phyloP scores from a whole-genome alignment of 2,329 filamentous ascomycete genomes.

The Talaromyces marneffei region DNA sequence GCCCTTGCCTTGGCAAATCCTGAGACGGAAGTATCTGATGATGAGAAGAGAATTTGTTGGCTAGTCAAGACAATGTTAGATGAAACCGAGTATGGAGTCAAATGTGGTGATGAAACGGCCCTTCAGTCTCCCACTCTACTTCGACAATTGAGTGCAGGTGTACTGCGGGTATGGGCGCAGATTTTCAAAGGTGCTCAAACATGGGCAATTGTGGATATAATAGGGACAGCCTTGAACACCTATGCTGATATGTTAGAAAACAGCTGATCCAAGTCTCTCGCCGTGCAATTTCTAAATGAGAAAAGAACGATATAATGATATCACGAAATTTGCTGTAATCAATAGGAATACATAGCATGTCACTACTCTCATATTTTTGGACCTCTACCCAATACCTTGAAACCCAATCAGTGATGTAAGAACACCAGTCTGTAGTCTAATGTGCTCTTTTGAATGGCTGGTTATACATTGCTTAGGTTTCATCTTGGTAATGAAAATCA shows the following conservation, averaged over 20 bases:
- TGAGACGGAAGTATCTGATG: slow-evolving; percentile 32
- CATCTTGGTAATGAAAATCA: slow-evolving; percentile 14
- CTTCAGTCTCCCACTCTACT: slow-evolving; percentile 26
- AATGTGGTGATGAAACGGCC: not conserved
- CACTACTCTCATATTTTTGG: no score
- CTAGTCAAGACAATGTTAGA: slow-evolving; percentile 40
- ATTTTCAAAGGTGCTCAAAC: slow-evolving; percentile 39
- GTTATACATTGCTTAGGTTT: no score
- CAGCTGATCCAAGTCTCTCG: no score
- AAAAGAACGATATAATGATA: no score
- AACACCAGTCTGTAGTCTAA: no score
- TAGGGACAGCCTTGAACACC: slow-evolving; percentile 34
- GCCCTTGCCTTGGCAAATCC: slow-evolving; percentile 27
- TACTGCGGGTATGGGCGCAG: slow-evolving; percentile 39
- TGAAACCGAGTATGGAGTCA: slow-evolving; percentile 9
- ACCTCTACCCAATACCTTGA: no score
- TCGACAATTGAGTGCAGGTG: slow-evolving; percentile 35
- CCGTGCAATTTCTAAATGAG: no score
- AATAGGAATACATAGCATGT: no score
- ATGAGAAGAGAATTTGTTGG: slow-evolving; percentile 33
- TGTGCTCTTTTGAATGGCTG: no score
- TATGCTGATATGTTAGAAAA: slow-evolving; percentile 39
- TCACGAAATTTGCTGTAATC: no score
- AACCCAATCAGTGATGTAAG: no score
- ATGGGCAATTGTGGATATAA: slow-evolving; percentile 41